Conservation (phyloP, 2,329 filamentous ascomycete species). For the Ceratocystis harringtonii region DNA sequence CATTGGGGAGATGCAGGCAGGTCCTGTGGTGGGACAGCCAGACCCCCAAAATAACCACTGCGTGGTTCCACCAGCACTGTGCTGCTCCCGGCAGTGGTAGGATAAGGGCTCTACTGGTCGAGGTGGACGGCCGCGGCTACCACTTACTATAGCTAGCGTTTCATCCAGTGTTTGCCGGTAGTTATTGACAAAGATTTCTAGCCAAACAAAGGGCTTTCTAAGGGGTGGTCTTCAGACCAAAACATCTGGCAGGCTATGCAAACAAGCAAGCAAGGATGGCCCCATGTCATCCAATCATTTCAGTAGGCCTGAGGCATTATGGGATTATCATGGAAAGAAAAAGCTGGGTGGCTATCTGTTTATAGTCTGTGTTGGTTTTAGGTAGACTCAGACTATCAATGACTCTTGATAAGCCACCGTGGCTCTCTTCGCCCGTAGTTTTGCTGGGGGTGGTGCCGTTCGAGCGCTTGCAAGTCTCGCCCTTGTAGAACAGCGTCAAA, state of each 20-base stretch:
- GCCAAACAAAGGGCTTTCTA: not conserved
- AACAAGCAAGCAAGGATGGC: not conserved
- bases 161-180: not conserved
- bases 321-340: too few relatives aligned
- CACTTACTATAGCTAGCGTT: not conserved
- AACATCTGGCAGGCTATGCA: not conserved
- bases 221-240: not conserved
- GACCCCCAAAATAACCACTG: not conserved
- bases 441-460: too few relatives aligned
- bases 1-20: not conserved
- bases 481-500: too few relatives aligned
- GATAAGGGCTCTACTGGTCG: not conserved
- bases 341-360: too few relatives aligned
- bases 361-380: too few relatives aligned
- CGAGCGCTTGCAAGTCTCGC: too few relatives aligned
- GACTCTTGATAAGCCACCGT: too few relatives aligned
- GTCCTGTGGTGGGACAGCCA: not conserved
- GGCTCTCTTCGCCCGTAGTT: too few relatives aligned
- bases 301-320: not conserved
- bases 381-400: too few relatives aligned
- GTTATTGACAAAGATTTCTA: not conserved
- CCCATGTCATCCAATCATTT: not conserved
- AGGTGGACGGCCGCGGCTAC: not conserved
- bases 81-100: not conserved
- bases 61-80: not conserved